Evolutionary conservation across 306 rosid genomes (phyloP).

Genomic region (Datisca glomerata): DNA sequence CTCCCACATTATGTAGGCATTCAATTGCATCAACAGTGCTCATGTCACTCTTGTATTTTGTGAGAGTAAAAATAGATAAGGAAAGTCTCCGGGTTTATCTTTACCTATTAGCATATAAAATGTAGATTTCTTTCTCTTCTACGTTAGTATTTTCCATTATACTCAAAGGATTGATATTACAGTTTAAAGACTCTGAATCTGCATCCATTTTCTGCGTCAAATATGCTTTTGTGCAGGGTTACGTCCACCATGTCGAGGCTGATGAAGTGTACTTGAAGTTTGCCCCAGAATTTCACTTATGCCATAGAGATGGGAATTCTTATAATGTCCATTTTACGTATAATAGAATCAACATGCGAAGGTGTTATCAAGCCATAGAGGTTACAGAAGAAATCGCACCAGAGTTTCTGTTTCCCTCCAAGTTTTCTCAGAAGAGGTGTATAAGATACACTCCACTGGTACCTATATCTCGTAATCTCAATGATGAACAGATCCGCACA

Average conservation of each 20-base stretch:
- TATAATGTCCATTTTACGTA: slow-evolving; percentile 60
- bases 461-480: slow-evolving; percentile 46
- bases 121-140: no score
- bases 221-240: slow-evolving; percentile 45
- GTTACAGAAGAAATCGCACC: slow-evolving; percentile 32
- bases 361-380: slow-evolving; percentile 65
- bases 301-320: slow-evolving; percentile 34
- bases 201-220: neutral
- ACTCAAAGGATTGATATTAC: no score
- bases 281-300: slow-evolving; percentile 31
- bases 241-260: slow-evolving; percentile 67
- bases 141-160: no score
- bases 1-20: no score
- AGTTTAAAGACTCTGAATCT: slow-evolving; percentile 4
- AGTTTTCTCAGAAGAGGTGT: slow-evolving; percentile 26
- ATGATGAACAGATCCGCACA: slow-evolving; percentile 48
- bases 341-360: slow-evolving; percentile 64
- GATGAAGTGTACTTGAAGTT: slow-evolving; percentile 67
- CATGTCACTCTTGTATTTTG: no score
- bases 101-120: no score
- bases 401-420: slow-evolving; percentile 53
- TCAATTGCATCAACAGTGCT: no score
- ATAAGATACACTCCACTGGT: slow-evolving; percentile 30
- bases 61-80: no score
- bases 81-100: no score